Evolutionary conservation across 208 protist species (phyloP).

Genomic region (Blastocrithidia nonstop): DNA sequence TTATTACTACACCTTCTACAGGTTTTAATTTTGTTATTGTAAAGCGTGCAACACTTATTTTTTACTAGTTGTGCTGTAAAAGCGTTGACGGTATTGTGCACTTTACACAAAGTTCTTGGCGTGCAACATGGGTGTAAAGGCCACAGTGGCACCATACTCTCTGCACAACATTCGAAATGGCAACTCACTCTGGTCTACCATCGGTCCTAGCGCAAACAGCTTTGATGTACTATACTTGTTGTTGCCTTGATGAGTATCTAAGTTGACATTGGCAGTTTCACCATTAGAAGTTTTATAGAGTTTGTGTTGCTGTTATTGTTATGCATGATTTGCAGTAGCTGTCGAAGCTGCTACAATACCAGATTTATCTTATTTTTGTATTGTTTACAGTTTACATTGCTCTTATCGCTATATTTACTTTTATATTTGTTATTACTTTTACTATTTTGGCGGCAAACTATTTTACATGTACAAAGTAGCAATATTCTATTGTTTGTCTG

Average conservation of each 20-base stretch:
- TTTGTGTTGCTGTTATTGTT: background rate
- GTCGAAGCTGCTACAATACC: background rate
- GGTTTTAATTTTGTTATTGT: background rate
- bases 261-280: background rate
- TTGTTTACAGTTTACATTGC: background rate
- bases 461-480: too few relatives aligned
- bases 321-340: background rate
- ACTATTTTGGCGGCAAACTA: too few relatives aligned
- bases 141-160: slow-evolving; percentile 56
- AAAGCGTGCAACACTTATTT: slow-evolving; percentile 4
- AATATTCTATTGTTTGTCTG: too few relatives aligned
- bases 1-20: background rate
- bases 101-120: slow-evolving; percentile 34
- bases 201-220: slow-evolving; percentile 73
- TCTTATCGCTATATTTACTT: background rate
- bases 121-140: slow-evolving; percentile 87
- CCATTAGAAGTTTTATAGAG: background rate
- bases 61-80: slow-evolving; percentile 28
- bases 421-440: slow-evolving; percentile 1
- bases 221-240: background rate
- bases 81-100: slow-evolving; percentile 31
- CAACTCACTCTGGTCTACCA: slow-evolving; percentile 88
- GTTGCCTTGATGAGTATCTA: background rate
- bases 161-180: slow-evolving; percentile 82
- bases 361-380: background rate